Conservation (phyloP, 768 basidiomycete species). For the Amanita subjunquillea region DNA sequence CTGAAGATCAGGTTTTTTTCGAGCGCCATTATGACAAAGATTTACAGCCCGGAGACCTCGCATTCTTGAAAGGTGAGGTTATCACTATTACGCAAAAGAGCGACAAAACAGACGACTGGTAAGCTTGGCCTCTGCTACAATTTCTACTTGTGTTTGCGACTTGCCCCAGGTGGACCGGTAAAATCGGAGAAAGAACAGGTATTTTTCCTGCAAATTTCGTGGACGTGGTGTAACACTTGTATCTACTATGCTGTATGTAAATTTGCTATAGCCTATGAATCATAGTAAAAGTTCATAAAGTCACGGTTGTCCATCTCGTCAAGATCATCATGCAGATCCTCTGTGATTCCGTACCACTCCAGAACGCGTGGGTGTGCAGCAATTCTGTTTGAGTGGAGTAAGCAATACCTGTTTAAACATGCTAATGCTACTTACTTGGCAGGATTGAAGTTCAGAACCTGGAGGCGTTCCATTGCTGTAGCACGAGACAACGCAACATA, state of each 20-base stretch:
- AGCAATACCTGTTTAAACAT: neutral
- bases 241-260: neutral
- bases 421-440: conserved; percentile 32
- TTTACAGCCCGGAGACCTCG: conserved; percentile 57
- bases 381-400: conserved; percentile 31
- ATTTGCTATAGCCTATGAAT: neutral
- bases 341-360: conserved; percentile 35
- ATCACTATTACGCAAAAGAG: conserved; percentile 62
- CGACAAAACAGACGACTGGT: conserved; percentile 69
- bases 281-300: conserved; percentile 21
- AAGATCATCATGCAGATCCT: conserved; percentile 11
- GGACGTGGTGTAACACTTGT: conserved; percentile 36
- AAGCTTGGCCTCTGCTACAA: neutral
- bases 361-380: conserved; percentile 55
- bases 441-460: conserved; percentile 55
- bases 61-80: conserved; percentile 68
- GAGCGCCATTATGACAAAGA: conserved; percentile 6
- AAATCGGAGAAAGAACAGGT: conserved; percentile 44
- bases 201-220: conserved; percentile 82
- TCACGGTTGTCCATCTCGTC: conserved; percentile 30
- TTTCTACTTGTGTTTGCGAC: neutral
- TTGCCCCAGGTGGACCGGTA: conserved; percentile 66
- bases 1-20: neutral
- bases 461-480: conserved; percentile 50
- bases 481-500: conserved; percentile 71